Percentiles rank a stretch among this genome's conserved stretches.
Conservation (phyloP, 2,329 filamentous ascomycete genomes). For the Teratosphaeriaceae sp. region DNA sequence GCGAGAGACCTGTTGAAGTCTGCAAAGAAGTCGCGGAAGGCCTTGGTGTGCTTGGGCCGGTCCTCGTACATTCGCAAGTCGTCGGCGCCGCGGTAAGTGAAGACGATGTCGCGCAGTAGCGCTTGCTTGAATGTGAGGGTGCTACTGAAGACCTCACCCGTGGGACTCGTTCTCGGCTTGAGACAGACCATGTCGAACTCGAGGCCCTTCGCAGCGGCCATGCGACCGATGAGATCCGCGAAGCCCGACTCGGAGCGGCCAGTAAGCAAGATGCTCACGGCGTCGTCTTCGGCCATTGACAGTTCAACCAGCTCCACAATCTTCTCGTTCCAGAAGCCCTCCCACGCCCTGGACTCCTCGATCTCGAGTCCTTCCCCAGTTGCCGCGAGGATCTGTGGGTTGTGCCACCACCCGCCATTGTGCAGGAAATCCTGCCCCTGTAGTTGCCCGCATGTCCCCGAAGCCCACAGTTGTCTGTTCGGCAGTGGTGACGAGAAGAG, state of each 20-base stretch:
- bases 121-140: slow-evolving; percentile 93
- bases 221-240: slow-evolving; percentile 70
- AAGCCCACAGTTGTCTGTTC: slow-evolving; percentile 81
- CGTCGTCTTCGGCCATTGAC: slow-evolving; percentile 77
- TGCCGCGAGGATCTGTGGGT: slow-evolving; percentile 73
- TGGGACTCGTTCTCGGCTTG: slow-evolving; percentile 77
- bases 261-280: slow-evolving; percentile 78
- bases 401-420: slow-evolving; percentile 91
- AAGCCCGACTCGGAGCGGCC: slow-evolving; percentile 76
- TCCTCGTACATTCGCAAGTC: slow-evolving; percentile 69
- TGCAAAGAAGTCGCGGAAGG: slow-evolving; percentile 77
- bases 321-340: slow-evolving; percentile 95
- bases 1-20: slow-evolving; percentile 61
- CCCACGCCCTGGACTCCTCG: slow-evolving; percentile 79
- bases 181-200: slow-evolving; percentile 84
- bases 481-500: slow-evolving; percentile 90
- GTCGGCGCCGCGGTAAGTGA: slow-evolving; percentile 76
- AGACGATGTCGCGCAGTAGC: slow-evolving; percentile 72
- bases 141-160: slow-evolving; percentile 66
- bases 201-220: slow-evolving; percentile 68
- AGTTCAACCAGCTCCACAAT: slow-evolving; percentile 71
- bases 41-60: slow-evolving; percentile 60
- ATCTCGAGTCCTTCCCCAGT: slow-evolving; percentile 76
- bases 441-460: slow-evolving; percentile 67
- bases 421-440: slow-evolving; percentile 68